Base-by-base conservation (phyloP, 192 early-diverging fungal species). In the Backusella morwellensis region DNA sequence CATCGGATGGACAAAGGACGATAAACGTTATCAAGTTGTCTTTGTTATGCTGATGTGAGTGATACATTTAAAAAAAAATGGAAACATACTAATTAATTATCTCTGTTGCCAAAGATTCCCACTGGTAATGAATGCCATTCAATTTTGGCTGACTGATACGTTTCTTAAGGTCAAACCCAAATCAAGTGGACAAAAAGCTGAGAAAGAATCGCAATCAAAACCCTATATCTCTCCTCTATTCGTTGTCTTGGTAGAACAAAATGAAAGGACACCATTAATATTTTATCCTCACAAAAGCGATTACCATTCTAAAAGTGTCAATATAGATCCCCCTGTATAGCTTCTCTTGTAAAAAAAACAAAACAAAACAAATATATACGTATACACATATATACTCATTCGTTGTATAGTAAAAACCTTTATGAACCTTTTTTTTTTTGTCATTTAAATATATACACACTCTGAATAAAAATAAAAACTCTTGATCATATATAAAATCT, bases 41-140 rank as follows among this genome's bases (percentile, higher is more conserved):
- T 90, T 95, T 77, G 94, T 95, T n/a, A 94, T 95, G 93, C 47
- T 91, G 21, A 83, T 91, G 82, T 83, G 74, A 82, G 70, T 79
- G 32, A 14, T 44, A 44, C 42, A 9, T 11, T 56, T 56, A 3
- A 59, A 11, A 59, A 26, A 59, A 11, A 26, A 26, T 19, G 52
- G 6, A 21, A 36, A 32, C 19, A 40, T 17, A 47, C 29, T 19
- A 9, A 23, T 42, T 35, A 40, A 36, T 52, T 6, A 17, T 21
- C 35, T 23, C 19, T 19, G 17, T 14, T 47, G 17, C 4, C 4
- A 17, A 75, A 83, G 82, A 3, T 87, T 94, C 66, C 94, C 94
- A 0, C 75, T 95, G 50, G 80, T 89, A 66, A 95, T 95, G 94
- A 95, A 95, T 71, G 87, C 90, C 72, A 80, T 93, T 36, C 94